Percentiles rank a stretch among this genome's conserved stretches.
Evolutionary conservation across 1,139 yeast species (phyloP).

Genomic region (Kodamaea sp.): DNA sequence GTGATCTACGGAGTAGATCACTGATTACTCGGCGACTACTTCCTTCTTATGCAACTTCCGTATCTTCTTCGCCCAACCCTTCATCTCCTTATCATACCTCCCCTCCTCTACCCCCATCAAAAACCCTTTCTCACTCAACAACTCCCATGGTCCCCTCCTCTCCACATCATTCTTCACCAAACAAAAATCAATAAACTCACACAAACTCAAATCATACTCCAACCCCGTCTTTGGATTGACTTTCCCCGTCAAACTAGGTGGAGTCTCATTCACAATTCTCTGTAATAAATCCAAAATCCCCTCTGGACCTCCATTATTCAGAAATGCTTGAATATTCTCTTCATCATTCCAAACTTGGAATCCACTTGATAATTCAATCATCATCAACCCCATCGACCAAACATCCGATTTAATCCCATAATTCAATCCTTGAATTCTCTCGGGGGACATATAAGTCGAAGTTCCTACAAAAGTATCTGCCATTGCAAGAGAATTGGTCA

Average conservation of each 20-base stretch:
- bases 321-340: conserved; percentile 18
- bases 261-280: conserved; percentile 87
- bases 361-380: conserved; percentile 85
- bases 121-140: conserved; percentile 43
- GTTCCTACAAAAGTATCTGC: conserved; percentile 98
- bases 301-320: conserved; percentile 50
- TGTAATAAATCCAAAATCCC: conserved; percentile 89
- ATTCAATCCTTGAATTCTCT: conserved; percentile 89
- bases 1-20: too few relatives aligned
- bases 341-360: conserved; percentile 45
- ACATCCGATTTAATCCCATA: conserved; percentile 93
- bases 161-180: conserved; percentile 60
- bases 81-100: conserved; percentile 40
- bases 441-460: conserved; percentile 97
- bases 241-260: conserved; percentile 57
- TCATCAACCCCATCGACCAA: conserved; percentile 92
- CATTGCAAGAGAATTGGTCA: conserved; percentile 74
- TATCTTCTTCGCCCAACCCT: conserved; percentile 48
- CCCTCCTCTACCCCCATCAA: conserved; percentile 42
- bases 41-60: conserved; percentile 30
- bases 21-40: background rate
- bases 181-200: conserved; percentile 66
- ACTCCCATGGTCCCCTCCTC: conserved; percentile 61
- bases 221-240: conserved; percentile 24
- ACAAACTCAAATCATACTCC: conserved; percentile 41